A percentile compares a stretch with the other conserved stretches of the same genome.
These are phyloP conservation scores for Tolypocladium album DNA, from an alignment of 2,329 filamentous ascomycete species.

Conservation along the genomic window DNA sequence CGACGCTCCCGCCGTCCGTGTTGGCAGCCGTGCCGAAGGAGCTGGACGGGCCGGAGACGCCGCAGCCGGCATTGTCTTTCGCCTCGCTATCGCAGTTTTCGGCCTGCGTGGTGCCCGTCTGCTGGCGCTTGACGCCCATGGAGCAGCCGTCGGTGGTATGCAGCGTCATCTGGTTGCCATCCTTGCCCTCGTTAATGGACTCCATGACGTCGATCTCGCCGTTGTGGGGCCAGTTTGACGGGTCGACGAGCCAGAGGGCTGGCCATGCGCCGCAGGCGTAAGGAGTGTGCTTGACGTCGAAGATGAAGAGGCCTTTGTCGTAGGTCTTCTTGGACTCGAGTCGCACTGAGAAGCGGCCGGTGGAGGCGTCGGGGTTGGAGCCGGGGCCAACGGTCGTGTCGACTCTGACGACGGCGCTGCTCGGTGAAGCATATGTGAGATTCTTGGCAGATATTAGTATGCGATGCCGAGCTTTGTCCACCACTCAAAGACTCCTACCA, in stretches of 20 bases:
- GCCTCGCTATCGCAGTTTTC: slow-evolving; percentile 39
- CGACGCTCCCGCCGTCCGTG: slow-evolving; percentile 41
- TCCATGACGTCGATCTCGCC: slow-evolving; percentile 58
- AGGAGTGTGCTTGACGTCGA: slow-evolving; percentile 53
- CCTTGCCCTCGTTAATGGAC: slow-evolving; percentile 39
- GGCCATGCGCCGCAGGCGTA: slow-evolving; percentile 56
- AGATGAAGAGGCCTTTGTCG: slow-evolving; percentile 54
- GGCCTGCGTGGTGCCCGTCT: slow-evolving; percentile 32
- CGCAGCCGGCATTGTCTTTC: slow-evolving; percentile 46
- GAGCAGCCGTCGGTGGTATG: slow-evolving; percentile 43
- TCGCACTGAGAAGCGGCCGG: slow-evolving; percentile 52
- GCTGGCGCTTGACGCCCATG: slow-evolving; percentile 42
- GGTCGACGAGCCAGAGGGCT: slow-evolving; percentile 54
- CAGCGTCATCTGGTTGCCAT: slow-evolving; percentile 49
- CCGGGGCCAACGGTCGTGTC: slow-evolving; percentile 45
- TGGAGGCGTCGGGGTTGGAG: slow-evolving; percentile 38
- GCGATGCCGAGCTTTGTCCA: neutral
- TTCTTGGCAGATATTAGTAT: slow-evolving; percentile 30
- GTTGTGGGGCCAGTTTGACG: slow-evolving; percentile 48
- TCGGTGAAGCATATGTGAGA: slow-evolving; percentile 46
- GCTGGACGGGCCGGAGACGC: slow-evolving; percentile 29
- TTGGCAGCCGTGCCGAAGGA: slow-evolving; percentile 45
- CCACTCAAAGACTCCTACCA: slow-evolving; percentile 22
- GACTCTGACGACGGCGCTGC: slow-evolving; percentile 46
- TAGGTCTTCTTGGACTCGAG: slow-evolving; percentile 51